Evolutionary conservation across 352 stramenopile species (phyloP).

Genomic region (Phytophthora ramorum): DNA sequence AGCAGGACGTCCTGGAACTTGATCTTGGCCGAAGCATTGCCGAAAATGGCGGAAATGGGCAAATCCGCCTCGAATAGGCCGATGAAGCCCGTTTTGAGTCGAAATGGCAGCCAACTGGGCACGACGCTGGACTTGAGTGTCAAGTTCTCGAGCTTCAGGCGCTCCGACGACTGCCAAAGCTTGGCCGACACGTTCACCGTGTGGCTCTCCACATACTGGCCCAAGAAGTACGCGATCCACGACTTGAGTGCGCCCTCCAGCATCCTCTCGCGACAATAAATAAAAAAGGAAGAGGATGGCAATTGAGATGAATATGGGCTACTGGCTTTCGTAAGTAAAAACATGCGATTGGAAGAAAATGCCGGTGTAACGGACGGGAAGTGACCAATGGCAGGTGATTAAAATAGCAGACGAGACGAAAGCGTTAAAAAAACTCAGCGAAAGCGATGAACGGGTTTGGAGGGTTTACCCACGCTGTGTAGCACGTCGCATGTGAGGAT

Average conservation of each 20-base stretch:
- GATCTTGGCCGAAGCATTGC: slow-evolving; percentile 80
- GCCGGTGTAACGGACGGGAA: neutral
- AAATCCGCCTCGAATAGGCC: slow-evolving; percentile 86
- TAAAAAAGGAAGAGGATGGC: slow-evolving; percentile 4
- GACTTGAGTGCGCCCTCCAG: slow-evolving; percentile 90
- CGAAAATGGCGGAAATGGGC: slow-evolving; percentile 89
- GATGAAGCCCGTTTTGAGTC: slow-evolving; percentile 89
- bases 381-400: slow-evolving; percentile 6
- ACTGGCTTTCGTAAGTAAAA: slow-evolving; percentile 31
- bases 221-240: slow-evolving; percentile 86
- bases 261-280: slow-evolving; percentile 55
- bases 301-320: neutral
- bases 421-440: slow-evolving; percentile 9
- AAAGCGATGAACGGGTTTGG: slow-evolving; percentile 13
- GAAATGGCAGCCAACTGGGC: slow-evolving; percentile 83
- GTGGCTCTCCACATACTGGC: slow-evolving; percentile 89
- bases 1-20: slow-evolving; percentile 89
- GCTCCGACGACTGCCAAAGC: slow-evolving; percentile 88
- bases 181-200: slow-evolving; percentile 88
- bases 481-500: slow-evolving; percentile 17
- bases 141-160: slow-evolving; percentile 88
- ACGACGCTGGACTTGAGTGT: slow-evolving; percentile 86
- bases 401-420: slow-evolving; percentile 7
- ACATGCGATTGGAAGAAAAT: slow-evolving; percentile 30
- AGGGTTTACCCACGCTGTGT: slow-evolving; percentile 4